phyloP scores from a whole-genome alignment of 768 basidiomycete species.

The Guyanaporus albipodus region DNA sequence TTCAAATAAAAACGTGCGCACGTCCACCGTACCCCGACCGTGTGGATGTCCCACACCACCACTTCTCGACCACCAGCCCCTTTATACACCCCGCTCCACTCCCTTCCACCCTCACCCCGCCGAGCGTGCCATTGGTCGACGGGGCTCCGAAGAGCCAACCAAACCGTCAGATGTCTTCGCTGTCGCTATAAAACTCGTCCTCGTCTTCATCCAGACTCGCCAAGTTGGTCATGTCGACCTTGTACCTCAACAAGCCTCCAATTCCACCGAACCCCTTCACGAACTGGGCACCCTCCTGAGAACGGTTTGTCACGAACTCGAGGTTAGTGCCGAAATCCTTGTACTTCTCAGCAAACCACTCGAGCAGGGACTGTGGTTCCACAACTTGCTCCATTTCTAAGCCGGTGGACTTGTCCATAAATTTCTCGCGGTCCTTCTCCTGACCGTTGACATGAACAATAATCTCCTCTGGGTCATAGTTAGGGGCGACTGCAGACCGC shows the following conservation, averaged over 20 bases:
- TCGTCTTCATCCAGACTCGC: slow-evolving; percentile 69
- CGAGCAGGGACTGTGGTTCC: slow-evolving; percentile 85
- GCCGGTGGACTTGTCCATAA: slow-evolving; percentile 91
- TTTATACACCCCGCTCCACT: no score
- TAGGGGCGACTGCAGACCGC: background rate
- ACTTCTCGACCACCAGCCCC: no score
- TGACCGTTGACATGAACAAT: slow-evolving; percentile 79
- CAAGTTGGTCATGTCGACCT: slow-evolving; percentile 91
- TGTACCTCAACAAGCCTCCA: slow-evolving; percentile 93
- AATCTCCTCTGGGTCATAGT: slow-evolving; percentile 61
- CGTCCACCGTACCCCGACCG: slow-evolving; percentile 15
- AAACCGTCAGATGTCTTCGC: slow-evolving; percentile 79
- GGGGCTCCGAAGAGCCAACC: slow-evolving; percentile 85
- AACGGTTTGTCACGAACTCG: slow-evolving; percentile 94
- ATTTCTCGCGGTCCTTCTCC: slow-evolving; percentile 92
- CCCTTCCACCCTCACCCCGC: slow-evolving; percentile 54
- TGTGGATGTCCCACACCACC: no score
- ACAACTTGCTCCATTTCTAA: slow-evolving; percentile 88
- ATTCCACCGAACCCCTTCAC: slow-evolving; percentile 99
- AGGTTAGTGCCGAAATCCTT: slow-evolving; percentile 95
- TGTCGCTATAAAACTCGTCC: slow-evolving; percentile 79
- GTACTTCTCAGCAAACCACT: slow-evolving; percentile 99
- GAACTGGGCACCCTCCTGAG: slow-evolving; percentile 97
- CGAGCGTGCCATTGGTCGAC: slow-evolving; percentile 58
- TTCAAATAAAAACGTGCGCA: slow-evolving; percentile 14